Evolutionary conservation across 257 asterid species (phyloP).

Genomic region (Vinca minor): DNA sequence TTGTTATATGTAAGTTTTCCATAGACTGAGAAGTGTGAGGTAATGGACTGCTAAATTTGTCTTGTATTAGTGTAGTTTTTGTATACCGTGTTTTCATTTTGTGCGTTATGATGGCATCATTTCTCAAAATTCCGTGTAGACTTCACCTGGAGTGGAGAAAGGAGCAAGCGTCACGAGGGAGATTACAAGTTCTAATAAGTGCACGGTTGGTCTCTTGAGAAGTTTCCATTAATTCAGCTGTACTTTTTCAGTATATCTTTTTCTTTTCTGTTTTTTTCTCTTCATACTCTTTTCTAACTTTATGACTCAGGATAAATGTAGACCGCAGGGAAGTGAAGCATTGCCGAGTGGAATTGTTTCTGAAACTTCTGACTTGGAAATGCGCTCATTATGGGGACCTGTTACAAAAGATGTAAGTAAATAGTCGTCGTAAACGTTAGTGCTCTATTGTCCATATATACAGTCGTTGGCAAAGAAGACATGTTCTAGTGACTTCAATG

Average conservation of each 20-base stretch:
- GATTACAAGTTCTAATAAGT: conserved; percentile 22
- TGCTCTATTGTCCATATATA: not conserved
- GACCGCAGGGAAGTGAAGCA: conserved; percentile 54
- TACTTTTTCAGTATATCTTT: not conserved
- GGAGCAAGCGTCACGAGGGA: conserved; percentile 14
- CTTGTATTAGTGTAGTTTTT: not conserved
- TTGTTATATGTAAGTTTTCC: not conserved
- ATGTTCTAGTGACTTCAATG: not conserved
- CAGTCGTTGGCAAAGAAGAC: not conserved
- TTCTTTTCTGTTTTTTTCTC: not conserved
- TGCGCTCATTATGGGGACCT: conserved; percentile 60
- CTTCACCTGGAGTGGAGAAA: conserved; percentile 10
- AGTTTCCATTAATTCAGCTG: not conserved
- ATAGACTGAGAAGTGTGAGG: not conserved
- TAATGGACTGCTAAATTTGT: not conserved
- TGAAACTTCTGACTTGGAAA: conserved; percentile 55
- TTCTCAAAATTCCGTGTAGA: conserved; percentile 21
- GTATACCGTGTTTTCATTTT: not conserved
- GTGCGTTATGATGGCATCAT: not conserved
- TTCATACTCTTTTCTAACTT: conserved; percentile 3
- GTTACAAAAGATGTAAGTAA: conserved; percentile 30
- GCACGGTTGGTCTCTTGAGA: conserved; percentile 44
- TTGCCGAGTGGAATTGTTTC: conserved; percentile 74
- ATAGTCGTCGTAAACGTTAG: not conserved
- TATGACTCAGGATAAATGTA: conserved; percentile 48